Conservation (phyloP, 2,329 filamentous ascomycete genomes). For the Exophiala sideris region DNA sequence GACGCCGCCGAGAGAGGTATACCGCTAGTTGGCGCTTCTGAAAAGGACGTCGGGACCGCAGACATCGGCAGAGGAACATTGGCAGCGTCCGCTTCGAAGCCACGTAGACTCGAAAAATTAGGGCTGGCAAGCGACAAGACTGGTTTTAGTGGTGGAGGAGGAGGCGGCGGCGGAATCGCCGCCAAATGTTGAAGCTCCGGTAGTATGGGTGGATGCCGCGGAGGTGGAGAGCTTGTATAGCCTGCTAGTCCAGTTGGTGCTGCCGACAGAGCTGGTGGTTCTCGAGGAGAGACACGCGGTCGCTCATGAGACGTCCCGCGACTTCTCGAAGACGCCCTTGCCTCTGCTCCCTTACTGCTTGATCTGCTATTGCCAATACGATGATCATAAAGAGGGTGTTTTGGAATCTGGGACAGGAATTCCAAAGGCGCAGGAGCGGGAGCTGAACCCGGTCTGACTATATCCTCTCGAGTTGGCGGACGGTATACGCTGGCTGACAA, state of each 20-base stretch:
- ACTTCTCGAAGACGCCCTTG: constrained; percentile 53
- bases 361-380: constrained; percentile 37
- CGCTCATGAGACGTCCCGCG: constrained; percentile 40
- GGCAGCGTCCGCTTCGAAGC: constrained; percentile 32
- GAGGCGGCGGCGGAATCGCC: constrained; percentile 51
- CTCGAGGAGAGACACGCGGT: constrained; percentile 25
- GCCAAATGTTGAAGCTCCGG: constrained; percentile 61
- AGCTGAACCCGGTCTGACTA: constrained; percentile 16
- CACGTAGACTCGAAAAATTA: constrained; percentile 31
- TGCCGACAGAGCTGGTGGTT: constrained; percentile 5
- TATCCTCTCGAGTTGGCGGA: constrained; percentile 30
- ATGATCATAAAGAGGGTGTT: constrained; percentile 27
- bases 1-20: constrained; percentile 32
- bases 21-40: constrained; percentile 31
- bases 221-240: constrained; percentile 20
- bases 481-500: constrained; percentile 38
- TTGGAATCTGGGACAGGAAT: constrained; percentile 24
- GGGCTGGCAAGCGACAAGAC: constrained; percentile 30
- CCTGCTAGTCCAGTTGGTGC: constrained; percentile 8
- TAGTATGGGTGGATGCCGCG: constrained; percentile 47
- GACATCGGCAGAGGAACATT: constrained; percentile 29
- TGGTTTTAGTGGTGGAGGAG: constrained; percentile 25
- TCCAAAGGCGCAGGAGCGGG: constrained; percentile 16
- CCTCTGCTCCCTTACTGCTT: constrained; percentile 36
- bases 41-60: constrained; percentile 32